phyloP scores from a whole-genome alignment of 208 protist genomes.

The Kentomonas sorsogonicus region DNA sequence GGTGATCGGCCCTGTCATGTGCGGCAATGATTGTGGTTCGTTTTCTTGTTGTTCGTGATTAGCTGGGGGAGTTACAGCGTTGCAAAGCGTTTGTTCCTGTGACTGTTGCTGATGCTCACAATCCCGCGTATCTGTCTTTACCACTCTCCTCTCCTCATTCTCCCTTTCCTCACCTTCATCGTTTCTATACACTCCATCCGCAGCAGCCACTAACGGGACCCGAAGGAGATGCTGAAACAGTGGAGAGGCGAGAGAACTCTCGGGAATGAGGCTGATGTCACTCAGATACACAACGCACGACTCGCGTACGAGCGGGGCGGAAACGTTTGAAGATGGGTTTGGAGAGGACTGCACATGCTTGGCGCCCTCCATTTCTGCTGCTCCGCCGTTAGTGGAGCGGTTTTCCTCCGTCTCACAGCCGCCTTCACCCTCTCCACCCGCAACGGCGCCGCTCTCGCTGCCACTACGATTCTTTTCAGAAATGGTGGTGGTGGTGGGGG shows the following conservation, averaged over 20 bases:
- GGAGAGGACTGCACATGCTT: no score
- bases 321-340: no score
- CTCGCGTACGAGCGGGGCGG: no score
- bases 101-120: no score
- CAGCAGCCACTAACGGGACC: neutral
- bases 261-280: slow-evolving; percentile 61
- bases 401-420: no score
- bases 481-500: neutral
- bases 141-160: neutral
- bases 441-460: slow-evolving; percentile 5
- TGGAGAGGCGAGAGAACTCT: slow-evolving; percentile 46
- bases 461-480: slow-evolving; percentile 23
- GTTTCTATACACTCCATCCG: no score
- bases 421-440: slow-evolving; percentile 3
- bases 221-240: slow-evolving; percentile 25
- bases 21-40: neutral
- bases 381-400: no score
- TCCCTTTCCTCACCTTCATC: neutral
- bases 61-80: no score
- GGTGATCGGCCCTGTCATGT: no score
- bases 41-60: slow-evolving; percentile 4
- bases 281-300: slow-evolving; percentile 81
- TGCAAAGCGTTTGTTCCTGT: no score
- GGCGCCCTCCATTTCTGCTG: no score
- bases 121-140: no score